A percentile compares a stretch with the other conserved stretches of the same genome.
These are phyloP conservation scores for Coemansia sp. DNA, from an alignment of 192 early-diverging fungal genomes.

Conservation along the genomic window DNA sequence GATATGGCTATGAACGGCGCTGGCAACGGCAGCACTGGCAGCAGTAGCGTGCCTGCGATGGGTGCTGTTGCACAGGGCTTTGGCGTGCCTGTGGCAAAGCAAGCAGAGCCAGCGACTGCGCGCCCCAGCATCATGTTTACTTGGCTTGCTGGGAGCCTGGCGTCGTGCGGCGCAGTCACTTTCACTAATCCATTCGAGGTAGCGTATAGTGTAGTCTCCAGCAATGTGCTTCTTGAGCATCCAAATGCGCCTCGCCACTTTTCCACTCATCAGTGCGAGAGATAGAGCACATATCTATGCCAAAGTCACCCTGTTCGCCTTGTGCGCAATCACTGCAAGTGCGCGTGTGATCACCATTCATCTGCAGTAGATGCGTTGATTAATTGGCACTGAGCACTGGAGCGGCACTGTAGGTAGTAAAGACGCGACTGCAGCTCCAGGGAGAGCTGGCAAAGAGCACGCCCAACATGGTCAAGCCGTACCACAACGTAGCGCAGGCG, in stretches of 20 bases:
- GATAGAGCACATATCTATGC: not conserved
- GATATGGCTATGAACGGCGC: not conserved
- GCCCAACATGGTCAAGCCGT: slow-evolving; percentile 57
- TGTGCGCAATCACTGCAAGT: not conserved
- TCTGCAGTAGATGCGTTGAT: not conserved
- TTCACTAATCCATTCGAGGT: slow-evolving; percentile 97
- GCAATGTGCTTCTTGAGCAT: too few relatives aligned
- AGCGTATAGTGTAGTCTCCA: slow-evolving; percentile 6
- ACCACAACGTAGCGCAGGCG: slow-evolving; percentile 79
- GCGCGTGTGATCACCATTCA: slow-evolving; percentile 2
- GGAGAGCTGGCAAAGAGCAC: slow-evolving; percentile 71
- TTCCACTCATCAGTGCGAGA: not conserved
- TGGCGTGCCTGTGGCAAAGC: not conserved
- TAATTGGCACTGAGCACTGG: slow-evolving; percentile 1
- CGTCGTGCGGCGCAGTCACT: slow-evolving; percentile 91
- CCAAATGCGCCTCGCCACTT: not conserved
- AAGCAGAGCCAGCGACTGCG: slow-evolving; percentile 7
- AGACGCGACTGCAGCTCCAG: slow-evolving; percentile 93
- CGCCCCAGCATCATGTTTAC: slow-evolving; percentile 27
- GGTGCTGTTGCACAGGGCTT: not conserved
- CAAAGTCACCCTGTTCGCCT: too few relatives aligned
- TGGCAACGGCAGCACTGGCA: not conserved
- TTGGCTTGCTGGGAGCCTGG: slow-evolving; percentile 80
- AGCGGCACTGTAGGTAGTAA: slow-evolving; percentile 69
- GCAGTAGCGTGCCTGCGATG: not conserved